Percentiles rank a stretch among this genome's conserved stretches.
These are phyloP conservation scores for Primulina huaijiensis DNA, from an alignment of 257 asterid genomes.

Conservation along the genomic window DNA sequence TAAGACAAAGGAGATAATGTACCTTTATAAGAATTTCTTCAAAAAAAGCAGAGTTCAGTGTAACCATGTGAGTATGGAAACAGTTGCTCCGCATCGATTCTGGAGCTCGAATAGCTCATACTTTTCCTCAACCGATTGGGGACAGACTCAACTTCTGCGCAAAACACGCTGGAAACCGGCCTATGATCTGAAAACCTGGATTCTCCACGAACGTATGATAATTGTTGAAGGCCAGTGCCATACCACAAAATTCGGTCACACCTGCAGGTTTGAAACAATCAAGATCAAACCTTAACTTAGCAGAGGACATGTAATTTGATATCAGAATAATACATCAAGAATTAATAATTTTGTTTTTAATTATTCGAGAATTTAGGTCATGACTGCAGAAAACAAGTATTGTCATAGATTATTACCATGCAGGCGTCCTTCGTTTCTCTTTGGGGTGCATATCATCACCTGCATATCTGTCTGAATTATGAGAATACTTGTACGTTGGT, in stretches of 20 bases:
- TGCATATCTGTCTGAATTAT: conserved; percentile 91
- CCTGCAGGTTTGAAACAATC: conserved; percentile 43
- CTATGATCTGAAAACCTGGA: conserved; percentile 94
- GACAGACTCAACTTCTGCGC: conserved; percentile 92
- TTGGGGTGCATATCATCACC: conserved; percentile 95
- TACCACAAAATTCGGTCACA: conserved; percentile 94
- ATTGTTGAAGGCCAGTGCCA: conserved; percentile 87
- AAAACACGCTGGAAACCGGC: conserved; percentile 87
- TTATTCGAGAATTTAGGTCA: neutral
- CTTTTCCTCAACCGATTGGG: conserved; percentile 88
- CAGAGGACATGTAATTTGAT: neutral
- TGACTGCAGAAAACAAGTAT: neutral
- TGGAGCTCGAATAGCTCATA: conserved; percentile 83
- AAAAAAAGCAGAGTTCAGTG: conserved; percentile 95
- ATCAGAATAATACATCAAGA: neutral
- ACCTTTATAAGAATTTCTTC: conserved; percentile 32
- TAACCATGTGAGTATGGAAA: conserved; percentile 90
- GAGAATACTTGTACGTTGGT: conserved; percentile 94
- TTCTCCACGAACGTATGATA: conserved; percentile 90
- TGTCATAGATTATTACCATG: conserved; percentile 57
- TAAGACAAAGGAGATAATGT: conserved; percentile 4
- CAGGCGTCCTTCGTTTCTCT: conserved; percentile 96
- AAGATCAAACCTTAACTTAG: conserved; percentile 26
- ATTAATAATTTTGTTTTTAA: too few relatives aligned
- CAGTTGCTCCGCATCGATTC: conserved; percentile 83